A percentile compares a stretch with the other conserved stretches of the same genome.
Evolutionary conservation across 2,329 filamentous ascomycete species (phyloP).

Genomic region (Curvularia sp.): DNA sequence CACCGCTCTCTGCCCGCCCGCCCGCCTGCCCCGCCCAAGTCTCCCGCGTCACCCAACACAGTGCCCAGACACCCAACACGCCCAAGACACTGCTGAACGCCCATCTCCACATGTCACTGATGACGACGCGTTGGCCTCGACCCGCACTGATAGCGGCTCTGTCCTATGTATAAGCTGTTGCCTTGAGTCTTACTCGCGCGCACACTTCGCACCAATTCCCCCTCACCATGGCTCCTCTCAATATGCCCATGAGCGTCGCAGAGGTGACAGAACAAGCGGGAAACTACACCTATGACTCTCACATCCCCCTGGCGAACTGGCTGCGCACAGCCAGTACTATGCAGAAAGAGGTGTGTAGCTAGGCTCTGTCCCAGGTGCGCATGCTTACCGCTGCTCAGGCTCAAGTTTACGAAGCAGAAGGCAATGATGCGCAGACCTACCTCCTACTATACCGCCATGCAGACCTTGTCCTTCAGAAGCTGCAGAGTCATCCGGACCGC

Average conservation of each 20-base stretch:
- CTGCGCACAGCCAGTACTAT: conserved; percentile 80
- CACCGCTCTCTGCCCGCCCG: not conserved
- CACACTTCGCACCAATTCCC: not conserved
- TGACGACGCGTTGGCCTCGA: conserved; percentile 38
- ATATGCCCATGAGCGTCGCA: conserved; percentile 71
- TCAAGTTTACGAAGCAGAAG: conserved; percentile 82
- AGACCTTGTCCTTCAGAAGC: conserved; percentile 77
- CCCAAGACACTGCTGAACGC: conserved; percentile 25
- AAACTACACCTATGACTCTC: conserved; percentile 80
- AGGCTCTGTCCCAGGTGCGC: not conserved
- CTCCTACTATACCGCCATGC: conserved; percentile 91
- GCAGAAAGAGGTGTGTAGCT: conserved; percentile 74
- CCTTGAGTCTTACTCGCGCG: conserved; percentile 4
- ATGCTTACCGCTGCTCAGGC: conserved; percentile 63
- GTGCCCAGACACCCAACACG: conserved; percentile 24
- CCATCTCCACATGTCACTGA: conserved; percentile 29
- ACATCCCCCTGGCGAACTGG: conserved; percentile 81
- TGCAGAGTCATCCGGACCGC: conserved; percentile 78
- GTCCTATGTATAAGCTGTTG: conserved; percentile 8
- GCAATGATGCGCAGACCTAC: conserved; percentile 87
- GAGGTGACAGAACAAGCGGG: conserved; percentile 79
- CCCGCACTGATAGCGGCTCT: conserved; percentile 32
- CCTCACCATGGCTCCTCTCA: conserved; percentile 40
- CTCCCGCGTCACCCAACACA: conserved; percentile 33
- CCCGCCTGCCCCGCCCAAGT: conserved; percentile 37